Percentiles rank a stretch among this genome's conserved stretches.
Conservation (phyloP, 2,329 filamentous ascomycete species). For the Aschersonia sp. region DNA sequence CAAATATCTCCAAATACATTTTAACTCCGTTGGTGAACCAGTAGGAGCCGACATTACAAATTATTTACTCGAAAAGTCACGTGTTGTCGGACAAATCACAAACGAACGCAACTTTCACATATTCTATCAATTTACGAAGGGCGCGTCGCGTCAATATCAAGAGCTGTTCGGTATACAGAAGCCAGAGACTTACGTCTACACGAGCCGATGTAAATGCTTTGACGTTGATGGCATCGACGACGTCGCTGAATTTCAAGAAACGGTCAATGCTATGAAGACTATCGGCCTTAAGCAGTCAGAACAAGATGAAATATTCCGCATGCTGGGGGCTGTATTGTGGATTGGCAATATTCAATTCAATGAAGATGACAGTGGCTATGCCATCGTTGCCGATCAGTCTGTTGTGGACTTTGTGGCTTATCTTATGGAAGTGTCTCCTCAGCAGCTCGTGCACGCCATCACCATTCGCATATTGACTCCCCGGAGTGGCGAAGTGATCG, state of each 20-base stretch:
- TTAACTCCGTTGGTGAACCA: conserved; percentile 81
- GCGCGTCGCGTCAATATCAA: conserved; percentile 73
- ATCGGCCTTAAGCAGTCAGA: conserved; percentile 81
- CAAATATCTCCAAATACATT: conserved; percentile 95
- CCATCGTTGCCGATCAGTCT: conserved; percentile 72
- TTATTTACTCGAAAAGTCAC: conserved; percentile 87
- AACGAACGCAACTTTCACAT: conserved; percentile 99
- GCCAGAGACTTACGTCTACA: conserved; percentile 87
- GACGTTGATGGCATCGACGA: conserved; percentile 94
- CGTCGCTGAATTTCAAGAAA: conserved; percentile 74
- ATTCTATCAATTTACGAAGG: conserved; percentile 98
- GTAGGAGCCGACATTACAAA: conserved; percentile 97
- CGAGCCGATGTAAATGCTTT: conserved; percentile 84
- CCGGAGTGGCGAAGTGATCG: conserved; percentile 50
- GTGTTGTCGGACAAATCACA: conserved; percentile 85
- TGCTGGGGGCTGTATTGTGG: conserved; percentile 86
- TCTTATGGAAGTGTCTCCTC: conserved; percentile 72
- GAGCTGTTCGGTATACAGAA: conserved; percentile 82
- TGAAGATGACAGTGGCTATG: conserved; percentile 82
- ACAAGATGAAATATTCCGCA: conserved; percentile 93
- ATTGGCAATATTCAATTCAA: conserved; percentile 83
- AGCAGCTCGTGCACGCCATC: conserved; percentile 70
- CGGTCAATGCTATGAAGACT: conserved; percentile 82
- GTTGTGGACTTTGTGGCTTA: conserved; percentile 93
- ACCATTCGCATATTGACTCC: conserved; percentile 74